These are phyloP conservation scores for Haplosporangium gracile DNA, from an alignment of 192 early-diverging fungal genomes.

Conservation along the genomic window DNA sequence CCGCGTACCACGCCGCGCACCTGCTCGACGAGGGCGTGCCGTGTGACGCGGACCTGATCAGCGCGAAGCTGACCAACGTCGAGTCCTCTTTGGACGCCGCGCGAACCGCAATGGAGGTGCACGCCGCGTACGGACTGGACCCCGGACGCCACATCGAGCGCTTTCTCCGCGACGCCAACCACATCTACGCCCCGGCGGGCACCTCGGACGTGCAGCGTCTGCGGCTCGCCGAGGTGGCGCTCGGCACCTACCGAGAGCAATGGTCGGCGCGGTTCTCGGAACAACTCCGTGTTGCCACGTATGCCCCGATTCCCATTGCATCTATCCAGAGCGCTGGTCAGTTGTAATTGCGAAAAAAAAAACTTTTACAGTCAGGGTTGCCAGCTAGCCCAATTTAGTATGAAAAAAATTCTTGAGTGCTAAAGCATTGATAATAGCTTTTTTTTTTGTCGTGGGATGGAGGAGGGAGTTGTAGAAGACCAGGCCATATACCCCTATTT, in stretches of 20 bases:
- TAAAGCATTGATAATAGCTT: too few species aligned
- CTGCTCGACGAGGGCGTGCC: neutral
- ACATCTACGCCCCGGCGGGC: conserved; percentile 5
- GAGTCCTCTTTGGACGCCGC: conserved; percentile 9
- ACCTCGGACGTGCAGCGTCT: conserved; percentile 9
- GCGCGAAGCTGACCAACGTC: conserved; percentile 9
- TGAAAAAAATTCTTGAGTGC: too few species aligned
- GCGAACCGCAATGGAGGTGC: conserved; percentile 6
- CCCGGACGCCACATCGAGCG: conserved; percentile 9
- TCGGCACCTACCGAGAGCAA: conserved; percentile 7
- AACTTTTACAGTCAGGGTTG: too few species aligned
- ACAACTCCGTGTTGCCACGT: neutral
- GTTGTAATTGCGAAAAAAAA: too few species aligned
- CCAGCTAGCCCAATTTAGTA: too few species aligned
- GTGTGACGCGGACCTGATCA: conserved; percentile 12
- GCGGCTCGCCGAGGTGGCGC: conserved; percentile 12
- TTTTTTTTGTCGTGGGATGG: too few species aligned
- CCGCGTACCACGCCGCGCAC: neutral
- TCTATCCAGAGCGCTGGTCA: neutral
- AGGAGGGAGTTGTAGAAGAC: too few species aligned
- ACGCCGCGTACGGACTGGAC: conserved; percentile 4
- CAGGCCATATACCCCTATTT: too few species aligned
- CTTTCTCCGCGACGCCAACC: conserved; percentile 11
- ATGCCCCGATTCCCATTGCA: neutral
- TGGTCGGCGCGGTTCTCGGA: conserved; percentile 1